Evolutionary conservation across 345 rosid genomes (phyloP).

Genomic region (Eucalyptus curtisii): DNA sequence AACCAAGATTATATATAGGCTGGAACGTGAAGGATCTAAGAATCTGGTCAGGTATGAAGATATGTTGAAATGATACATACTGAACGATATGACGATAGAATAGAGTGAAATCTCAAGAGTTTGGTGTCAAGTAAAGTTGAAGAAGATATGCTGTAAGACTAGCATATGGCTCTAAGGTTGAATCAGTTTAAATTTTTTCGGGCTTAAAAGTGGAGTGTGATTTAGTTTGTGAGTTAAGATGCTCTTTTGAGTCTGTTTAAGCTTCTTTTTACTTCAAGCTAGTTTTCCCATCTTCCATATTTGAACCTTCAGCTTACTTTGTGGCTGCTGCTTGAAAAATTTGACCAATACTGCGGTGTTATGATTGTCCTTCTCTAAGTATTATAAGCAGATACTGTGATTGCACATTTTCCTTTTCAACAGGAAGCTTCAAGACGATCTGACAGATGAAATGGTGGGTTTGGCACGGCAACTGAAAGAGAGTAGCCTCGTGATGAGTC

Average conservation of each 20-base stretch:
- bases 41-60: neutral
- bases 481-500: slow-evolving; percentile 72
- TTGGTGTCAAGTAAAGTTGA: neutral
- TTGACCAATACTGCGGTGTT: neutral
- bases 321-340: neutral
- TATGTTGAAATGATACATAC: neutral
- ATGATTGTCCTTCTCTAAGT: neutral
- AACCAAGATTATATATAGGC: neutral
- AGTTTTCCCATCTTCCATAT: neutral
- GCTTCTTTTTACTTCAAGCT: neutral
- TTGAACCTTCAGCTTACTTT: neutral
- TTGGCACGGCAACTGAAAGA: slow-evolving; percentile 85
- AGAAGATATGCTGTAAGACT: neutral
- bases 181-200: neutral
- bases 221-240: neutral
- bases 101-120: neutral
- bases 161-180: neutral
- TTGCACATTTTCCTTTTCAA: neutral
- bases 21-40: neutral
- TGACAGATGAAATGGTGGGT: slow-evolving; percentile 92
- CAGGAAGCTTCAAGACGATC: slow-evolving; percentile 79
- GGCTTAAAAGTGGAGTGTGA: neutral
- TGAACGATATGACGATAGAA: neutral
- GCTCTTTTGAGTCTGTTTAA: neutral
- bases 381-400: neutral